These are phyloP conservation scores for Tetraselmis striata DNA, from an alignment of 139 green algal species.

Conservation along the genomic window DNA sequence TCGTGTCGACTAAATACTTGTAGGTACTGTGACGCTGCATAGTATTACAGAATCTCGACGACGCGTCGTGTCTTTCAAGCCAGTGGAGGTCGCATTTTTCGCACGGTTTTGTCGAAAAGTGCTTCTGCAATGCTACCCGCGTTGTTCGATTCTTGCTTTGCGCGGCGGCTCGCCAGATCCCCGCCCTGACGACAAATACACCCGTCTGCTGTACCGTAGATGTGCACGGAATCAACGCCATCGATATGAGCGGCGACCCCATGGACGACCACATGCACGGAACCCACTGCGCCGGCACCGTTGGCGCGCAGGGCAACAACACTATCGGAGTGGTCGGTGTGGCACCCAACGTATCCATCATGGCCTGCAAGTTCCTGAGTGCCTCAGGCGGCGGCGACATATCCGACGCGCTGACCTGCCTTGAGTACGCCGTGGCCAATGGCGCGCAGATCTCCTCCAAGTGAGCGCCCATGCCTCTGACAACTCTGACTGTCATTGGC, in stretches of 20 bases:
- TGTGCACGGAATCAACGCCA: neutral
- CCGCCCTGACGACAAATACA: no score
- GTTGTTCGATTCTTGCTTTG: no score
- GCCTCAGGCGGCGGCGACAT: neutral
- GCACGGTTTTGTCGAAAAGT: no score
- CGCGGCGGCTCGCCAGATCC: no score
- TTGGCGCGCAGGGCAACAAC: neutral
- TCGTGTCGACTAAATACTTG: no score
- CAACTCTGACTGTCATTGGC: neutral
- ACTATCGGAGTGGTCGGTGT: neutral
- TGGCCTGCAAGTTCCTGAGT: neutral
- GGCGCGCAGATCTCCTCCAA: neutral
- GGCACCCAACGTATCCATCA: neutral
- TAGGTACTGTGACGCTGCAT: no score
- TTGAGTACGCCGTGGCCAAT: neutral
- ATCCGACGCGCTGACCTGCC: neutral
- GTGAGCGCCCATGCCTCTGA: neutral
- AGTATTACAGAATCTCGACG: no score
- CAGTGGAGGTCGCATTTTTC: no score
- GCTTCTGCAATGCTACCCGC: no score
- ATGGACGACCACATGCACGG: neutral
- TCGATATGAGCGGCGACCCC: neutral
- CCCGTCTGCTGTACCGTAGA: no score
- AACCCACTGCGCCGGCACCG: neutral
- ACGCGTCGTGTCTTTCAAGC: no score